These are phyloP conservation scores for Ophiorrhiza pumila DNA, from an alignment of 257 asterid species.

Conservation along the genomic window DNA sequence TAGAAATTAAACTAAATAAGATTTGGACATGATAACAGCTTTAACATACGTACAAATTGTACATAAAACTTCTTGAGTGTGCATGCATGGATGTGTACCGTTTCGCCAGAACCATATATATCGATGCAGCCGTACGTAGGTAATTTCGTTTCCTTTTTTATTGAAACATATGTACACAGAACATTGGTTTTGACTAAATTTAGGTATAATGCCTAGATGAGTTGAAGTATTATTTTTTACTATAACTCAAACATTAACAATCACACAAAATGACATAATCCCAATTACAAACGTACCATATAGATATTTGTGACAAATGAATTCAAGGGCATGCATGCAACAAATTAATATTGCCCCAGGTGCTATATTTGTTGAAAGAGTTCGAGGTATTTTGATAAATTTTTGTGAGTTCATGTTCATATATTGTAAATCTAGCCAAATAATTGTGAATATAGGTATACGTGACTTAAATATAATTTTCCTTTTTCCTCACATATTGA, in stretches of 20 bases:
- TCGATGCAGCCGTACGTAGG: too few species aligned
- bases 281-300: neutral
- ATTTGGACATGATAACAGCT: too few species aligned
- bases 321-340: too few species aligned
- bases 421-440: neutral
- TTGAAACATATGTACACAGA: slow-evolving; percentile 5
- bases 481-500: too few species aligned
- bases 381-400: neutral
- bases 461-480: too few species aligned
- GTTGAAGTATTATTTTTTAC: neutral
- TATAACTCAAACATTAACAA: neutral
- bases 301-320: slow-evolving; percentile 1
- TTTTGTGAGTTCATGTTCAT: neutral
- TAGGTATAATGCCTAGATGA: neutral
- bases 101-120: too few species aligned
- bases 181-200: neutral
- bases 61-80: too few species aligned
- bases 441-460: too few species aligned
- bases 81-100: too few species aligned
- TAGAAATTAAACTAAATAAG: too few species aligned
- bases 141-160: neutral
- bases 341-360: too few species aligned
- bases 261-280: neutral
- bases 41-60: too few species aligned
- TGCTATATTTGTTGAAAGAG: neutral